These are phyloP conservation scores for Macrocystidia cucumis DNA, from an alignment of 1,284 basidiomycete species.

Conservation along the genomic window DNA sequence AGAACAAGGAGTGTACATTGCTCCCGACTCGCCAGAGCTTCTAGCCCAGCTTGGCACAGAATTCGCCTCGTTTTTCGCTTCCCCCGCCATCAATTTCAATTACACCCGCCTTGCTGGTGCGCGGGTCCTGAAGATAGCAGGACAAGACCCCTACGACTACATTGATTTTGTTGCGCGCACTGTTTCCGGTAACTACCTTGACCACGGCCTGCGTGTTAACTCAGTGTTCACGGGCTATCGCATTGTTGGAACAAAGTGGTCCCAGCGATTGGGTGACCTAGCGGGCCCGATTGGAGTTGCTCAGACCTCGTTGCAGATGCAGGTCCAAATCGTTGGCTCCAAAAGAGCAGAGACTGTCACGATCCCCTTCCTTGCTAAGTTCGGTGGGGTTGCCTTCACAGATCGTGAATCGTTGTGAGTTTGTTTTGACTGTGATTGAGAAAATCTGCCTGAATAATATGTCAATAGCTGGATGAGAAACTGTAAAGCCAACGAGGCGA, in stretches of 20 bases:
- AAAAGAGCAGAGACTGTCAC: conserved; percentile 39
- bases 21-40: conserved; percentile 46
- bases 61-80: conserved; percentile 42
- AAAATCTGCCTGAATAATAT: conserved; percentile 1
- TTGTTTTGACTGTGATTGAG: not conserved
- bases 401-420: conserved; percentile 46
- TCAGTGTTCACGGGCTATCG: conserved; percentile 56
- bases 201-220: conserved; percentile 57
- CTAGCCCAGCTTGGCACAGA: conserved; percentile 35
- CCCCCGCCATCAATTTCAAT: conserved; percentile 45
- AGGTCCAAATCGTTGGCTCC: conserved; percentile 36
- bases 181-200: conserved; percentile 53
- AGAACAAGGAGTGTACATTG: conserved; percentile 50
- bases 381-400: conserved; percentile 39
- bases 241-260: conserved; percentile 40
- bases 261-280: conserved; percentile 53
- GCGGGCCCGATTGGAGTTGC: conserved; percentile 47
- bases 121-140: conserved; percentile 46
- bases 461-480: conserved; percentile 47
- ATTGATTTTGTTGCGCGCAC: conserved; percentile 48
- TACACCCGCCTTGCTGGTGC: conserved; percentile 56
- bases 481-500: conserved; percentile 44
- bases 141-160: conserved; percentile 45
- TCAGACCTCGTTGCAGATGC: conserved; percentile 36
- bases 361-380: conserved; percentile 46